These are phyloP conservation scores for Cicer yamashitae DNA, from an alignment of 306 rosid genomes.

Conservation along the genomic window DNA sequence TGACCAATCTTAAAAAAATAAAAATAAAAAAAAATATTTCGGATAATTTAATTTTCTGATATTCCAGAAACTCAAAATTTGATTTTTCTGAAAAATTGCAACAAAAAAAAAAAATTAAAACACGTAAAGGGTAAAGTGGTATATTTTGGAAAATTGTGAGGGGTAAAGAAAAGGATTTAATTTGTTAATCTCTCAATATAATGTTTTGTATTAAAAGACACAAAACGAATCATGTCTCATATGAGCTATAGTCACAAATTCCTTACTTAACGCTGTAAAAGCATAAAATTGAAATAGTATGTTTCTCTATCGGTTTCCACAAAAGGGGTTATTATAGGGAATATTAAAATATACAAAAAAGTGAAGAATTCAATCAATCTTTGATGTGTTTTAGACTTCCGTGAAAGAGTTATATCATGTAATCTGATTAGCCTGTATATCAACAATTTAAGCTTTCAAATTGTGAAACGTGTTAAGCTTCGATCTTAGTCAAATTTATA, in stretches of 20 bases:
- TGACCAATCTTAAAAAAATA: too few relatives aligned
- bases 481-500: too few relatives aligned
- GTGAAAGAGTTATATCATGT: neutral
- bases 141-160: too few relatives aligned
- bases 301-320: constrained; percentile 34
- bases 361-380: constrained; percentile 22
- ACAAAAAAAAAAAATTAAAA: too few relatives aligned
- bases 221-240: constrained; percentile 31
- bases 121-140: too few relatives aligned
- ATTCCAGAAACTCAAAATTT: too few relatives aligned
- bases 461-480: too few relatives aligned
- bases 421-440: too few relatives aligned
- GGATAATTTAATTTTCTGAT: too few relatives aligned
- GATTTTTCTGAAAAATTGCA: too few relatives aligned
- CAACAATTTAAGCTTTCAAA: too few relatives aligned
- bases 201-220: constrained; percentile 44
- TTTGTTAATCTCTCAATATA: neutral
- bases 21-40: too few relatives aligned
- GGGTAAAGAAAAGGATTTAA: neutral
- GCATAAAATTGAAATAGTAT: neutral
- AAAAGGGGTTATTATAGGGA: neutral
- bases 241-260: constrained; percentile 16
- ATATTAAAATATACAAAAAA: neutral
- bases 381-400: constrained; percentile 2
- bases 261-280: constrained; percentile 48